These are phyloP conservation scores for Camellia sinensis DNA, from an alignment of 148 eudicot genomes.

Conservation along the genomic window DNA sequence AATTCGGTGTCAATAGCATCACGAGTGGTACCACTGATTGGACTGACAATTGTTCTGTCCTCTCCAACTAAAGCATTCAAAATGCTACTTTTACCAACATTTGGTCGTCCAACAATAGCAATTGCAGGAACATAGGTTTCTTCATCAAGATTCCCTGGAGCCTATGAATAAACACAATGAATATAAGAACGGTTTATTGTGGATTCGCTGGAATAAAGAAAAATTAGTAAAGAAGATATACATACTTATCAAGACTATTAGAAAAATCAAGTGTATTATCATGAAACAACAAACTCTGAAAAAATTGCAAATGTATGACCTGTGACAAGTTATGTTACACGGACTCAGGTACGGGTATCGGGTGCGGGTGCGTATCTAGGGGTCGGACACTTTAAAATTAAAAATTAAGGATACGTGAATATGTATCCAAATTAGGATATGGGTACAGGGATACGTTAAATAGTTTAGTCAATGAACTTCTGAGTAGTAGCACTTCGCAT, in stretches of 20 bases:
- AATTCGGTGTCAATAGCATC: conserved; percentile 98
- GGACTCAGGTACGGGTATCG: too few species aligned
- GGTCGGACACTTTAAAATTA: too few species aligned
- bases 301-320: neutral
- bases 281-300: conserved; percentile 8
- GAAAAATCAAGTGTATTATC: neutral
- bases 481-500: neutral
- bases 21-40: conserved; percentile 97
- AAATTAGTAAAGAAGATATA: neutral
- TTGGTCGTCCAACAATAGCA: conserved; percentile 95
- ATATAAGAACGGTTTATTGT: conserved; percentile 17
- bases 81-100: conserved; percentile 98
- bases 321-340: too few species aligned
- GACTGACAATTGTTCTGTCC: conserved; percentile 96
- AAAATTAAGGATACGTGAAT: too few species aligned
- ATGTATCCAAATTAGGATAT: too few species aligned
- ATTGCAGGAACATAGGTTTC: conserved; percentile 77
- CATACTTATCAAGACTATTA: neutral
- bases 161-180: conserved; percentile 39
- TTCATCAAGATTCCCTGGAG: conserved; percentile 38
- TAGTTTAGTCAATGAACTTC: too few species aligned
- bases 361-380: too few species aligned
- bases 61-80: conserved; percentile 96
- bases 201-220: neutral
- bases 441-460: too few species aligned